Conservation (phyloP, 2,329 filamentous ascomycete genomes). For the Fusarium vanettenii region DNA sequence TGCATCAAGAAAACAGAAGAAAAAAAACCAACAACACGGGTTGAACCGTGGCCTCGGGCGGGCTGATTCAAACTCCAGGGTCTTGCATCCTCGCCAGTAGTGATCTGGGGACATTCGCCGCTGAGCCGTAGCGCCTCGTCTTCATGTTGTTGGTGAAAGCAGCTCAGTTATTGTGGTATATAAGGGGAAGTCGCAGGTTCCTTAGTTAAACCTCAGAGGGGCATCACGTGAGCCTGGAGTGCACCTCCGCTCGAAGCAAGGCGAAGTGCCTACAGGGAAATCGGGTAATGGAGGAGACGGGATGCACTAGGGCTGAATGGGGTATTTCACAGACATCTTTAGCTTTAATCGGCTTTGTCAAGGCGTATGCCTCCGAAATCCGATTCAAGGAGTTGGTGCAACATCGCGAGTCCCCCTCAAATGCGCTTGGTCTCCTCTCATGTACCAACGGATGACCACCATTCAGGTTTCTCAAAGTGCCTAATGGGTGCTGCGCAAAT, state of each 20-base stretch:
- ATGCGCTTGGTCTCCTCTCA: not conserved
- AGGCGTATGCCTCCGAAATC: not conserved
- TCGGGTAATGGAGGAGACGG: not conserved
- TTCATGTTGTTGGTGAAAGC: not conserved
- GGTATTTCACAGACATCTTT: not conserved
- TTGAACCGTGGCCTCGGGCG: not conserved
- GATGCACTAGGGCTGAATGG: not conserved
- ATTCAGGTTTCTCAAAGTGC: not conserved
- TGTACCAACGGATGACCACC: not conserved
- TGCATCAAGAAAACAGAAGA: not conserved
- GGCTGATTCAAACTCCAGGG: not conserved
- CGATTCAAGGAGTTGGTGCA: not conserved
- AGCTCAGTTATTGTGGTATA: not conserved
- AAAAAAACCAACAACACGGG: not conserved
- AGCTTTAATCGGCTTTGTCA: too few species aligned
- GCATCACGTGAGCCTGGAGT: not conserved
- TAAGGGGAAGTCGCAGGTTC: not conserved
- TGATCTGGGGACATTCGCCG: not conserved
- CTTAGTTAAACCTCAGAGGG: not conserved
- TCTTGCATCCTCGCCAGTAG: not conserved
- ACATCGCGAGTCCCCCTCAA: not conserved
- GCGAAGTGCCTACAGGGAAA: not conserved
- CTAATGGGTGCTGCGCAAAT: not conserved
- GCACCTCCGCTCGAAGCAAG: not conserved
- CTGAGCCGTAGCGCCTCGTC: not conserved